These are phyloP conservation scores for Leptoxyphium fumago DNA, from an alignment of 2,329 filamentous ascomycete genomes.

Conservation along the genomic window DNA sequence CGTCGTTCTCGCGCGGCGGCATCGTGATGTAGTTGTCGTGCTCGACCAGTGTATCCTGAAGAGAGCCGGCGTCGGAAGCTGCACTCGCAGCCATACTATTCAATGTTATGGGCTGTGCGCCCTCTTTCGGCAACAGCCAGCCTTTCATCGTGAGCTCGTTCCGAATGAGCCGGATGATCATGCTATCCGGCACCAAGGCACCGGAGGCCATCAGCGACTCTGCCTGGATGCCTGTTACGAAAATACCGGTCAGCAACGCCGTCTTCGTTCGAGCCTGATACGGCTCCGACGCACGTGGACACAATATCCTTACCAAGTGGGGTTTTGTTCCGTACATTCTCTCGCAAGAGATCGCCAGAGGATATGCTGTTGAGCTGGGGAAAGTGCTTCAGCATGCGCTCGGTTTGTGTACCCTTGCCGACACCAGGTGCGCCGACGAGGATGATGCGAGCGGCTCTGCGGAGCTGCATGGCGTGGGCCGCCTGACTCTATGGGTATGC, in stretches of 20 bases:
- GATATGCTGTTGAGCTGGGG: slow-evolving; percentile 83
- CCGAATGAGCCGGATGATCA: slow-evolving; percentile 85
- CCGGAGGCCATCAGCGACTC: slow-evolving; percentile 78
- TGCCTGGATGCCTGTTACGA: slow-evolving; percentile 62
- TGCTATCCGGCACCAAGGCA: slow-evolving; percentile 75
- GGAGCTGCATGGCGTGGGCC: not conserved
- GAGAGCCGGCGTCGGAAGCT: slow-evolving; percentile 12
- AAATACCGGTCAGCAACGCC: not conserved
- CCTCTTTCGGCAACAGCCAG: slow-evolving; percentile 46
- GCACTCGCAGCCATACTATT: slow-evolving; percentile 25
- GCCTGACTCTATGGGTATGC: too few relatives aligned
- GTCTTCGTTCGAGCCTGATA: too few relatives aligned
- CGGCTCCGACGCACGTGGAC: not conserved
- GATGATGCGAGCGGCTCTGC: slow-evolving; percentile 70
- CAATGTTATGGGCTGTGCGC: slow-evolving; percentile 32
- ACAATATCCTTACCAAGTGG: slow-evolving; percentile 51
- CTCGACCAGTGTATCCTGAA: slow-evolving; percentile 1
- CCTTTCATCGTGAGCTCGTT: slow-evolving; percentile 74
- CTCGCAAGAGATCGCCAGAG: slow-evolving; percentile 79
- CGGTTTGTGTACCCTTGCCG: slow-evolving; percentile 90
- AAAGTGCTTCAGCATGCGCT: slow-evolving; percentile 72
- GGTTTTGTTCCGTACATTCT: slow-evolving; percentile 82
- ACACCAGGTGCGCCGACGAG: slow-evolving; percentile 92
- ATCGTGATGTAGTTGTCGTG: slow-evolving; percentile 28
- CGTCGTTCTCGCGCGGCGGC: slow-evolving; percentile 16